Evolutionary conservation across 2,329 filamentous ascomycete species (phyloP), one percentile per base, ranked within the genome.

Genomic region (Penicillium thymicola): DNA sequence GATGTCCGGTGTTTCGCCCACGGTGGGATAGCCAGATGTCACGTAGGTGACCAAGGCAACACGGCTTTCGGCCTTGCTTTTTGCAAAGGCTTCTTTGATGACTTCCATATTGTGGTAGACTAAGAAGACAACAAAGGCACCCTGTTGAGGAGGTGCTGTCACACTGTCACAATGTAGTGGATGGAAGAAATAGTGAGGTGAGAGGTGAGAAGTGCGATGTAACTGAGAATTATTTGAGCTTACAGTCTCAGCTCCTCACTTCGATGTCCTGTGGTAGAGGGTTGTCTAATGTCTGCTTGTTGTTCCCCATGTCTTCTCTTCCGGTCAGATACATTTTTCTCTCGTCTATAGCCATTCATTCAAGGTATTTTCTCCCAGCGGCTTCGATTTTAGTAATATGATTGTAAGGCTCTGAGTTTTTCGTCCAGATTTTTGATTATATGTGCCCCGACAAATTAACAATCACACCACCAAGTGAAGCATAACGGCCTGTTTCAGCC

Each of bases 41-140:
- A 96, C 91, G 81, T 97, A 97, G 16, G 92, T 92, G 65, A 97
- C 89, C 59, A 97, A 82, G 41, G 93, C 92, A 64, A 89, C 42
- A 84, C 92, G 72, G 60, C 65, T 70, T 61, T 83, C 78, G 51
- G 72, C 67, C 63, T 81, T 81, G 73, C 81, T 82, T 71, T 75
- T 72, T 34, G 77, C 79, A 65, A 85, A 85, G 3, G 77, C 25
- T 34, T 77, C 44, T 73, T 66, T 66, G 74, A 44, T 72, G 73
- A 16, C 34, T 49, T 83, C 79, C 77, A 79, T 79, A 27, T 44
- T 44, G 41, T 13, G 10, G 41, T 43, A 43, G 41, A 14, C 5
- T 27, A 16, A 10, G 40, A 14, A 25, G 40, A 27, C 16, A 43
- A 28, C 5, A 43, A 25, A 2, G 41, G 9, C 27, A 27, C n/a